These are phyloP conservation scores for Gymnopilus dilepis DNA, from an alignment of 768 basidiomycete species.

Conservation along the genomic window DNA sequence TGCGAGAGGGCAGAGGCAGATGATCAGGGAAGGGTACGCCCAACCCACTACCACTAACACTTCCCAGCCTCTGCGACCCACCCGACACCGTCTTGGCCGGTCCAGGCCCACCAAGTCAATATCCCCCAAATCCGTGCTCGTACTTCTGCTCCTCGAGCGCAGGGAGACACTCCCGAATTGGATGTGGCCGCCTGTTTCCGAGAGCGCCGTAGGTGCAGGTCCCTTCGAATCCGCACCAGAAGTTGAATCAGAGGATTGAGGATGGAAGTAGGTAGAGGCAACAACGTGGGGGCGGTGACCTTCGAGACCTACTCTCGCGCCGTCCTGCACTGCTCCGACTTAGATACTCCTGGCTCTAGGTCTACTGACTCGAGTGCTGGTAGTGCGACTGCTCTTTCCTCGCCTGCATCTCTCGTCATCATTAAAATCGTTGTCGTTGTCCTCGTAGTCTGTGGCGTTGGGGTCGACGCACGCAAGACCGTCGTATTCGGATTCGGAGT, in stretches of 20 bases:
- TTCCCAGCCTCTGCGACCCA: background rate
- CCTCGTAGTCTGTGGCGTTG: slow-evolving; percentile 51
- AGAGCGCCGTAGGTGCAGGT: too few species aligned
- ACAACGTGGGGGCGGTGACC: slow-evolving; percentile 30
- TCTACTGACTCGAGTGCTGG: background rate
- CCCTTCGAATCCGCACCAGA: background rate
- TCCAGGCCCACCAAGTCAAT: slow-evolving; percentile 5
- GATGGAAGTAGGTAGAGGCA: background rate
- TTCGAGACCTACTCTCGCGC: background rate
- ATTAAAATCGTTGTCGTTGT: slow-evolving; percentile 26
- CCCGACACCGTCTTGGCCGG: background rate
- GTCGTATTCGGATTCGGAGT: slow-evolving; percentile 50
- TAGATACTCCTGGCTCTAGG: background rate
- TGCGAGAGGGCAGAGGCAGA: background rate
- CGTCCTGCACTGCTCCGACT: background rate
- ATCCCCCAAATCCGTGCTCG: slow-evolving; percentile 9
- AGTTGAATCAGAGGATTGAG: too few species aligned
- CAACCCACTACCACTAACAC: background rate
- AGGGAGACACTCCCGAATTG: slow-evolving; percentile 15
- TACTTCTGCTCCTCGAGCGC: slow-evolving; percentile 20
- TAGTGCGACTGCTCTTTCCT: background rate
- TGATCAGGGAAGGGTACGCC: background rate
- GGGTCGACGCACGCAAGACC: slow-evolving; percentile 58
- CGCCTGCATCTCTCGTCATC: slow-evolving; percentile 17
- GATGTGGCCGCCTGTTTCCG: background rate